A percentile compares a stretch with the other conserved stretches of the same genome.
Evolutionary conservation across 805 yeast species (phyloP).

Genomic region (Wickerhamomyces rabaulensis): DNA sequence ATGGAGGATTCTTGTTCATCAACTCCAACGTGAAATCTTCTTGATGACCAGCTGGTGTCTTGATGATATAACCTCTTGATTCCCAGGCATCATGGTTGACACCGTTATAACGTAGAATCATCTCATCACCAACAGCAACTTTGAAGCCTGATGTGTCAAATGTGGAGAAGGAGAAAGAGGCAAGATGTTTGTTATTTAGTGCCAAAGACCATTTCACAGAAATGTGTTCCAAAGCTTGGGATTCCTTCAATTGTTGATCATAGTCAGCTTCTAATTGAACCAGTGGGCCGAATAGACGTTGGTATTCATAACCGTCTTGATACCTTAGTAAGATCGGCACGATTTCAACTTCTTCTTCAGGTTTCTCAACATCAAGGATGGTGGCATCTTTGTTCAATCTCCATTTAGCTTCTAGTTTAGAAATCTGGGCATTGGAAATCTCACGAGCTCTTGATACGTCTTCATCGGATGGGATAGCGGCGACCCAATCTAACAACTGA

Average conservation of each 20-base stretch:
- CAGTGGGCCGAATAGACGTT: slow-evolving; percentile 77
- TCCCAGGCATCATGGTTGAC: slow-evolving; percentile 61
- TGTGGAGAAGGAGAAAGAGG: slow-evolving; percentile 62
- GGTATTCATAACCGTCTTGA: slow-evolving; percentile 80
- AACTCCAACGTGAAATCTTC: slow-evolving; percentile 74
- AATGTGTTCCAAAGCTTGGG: slow-evolving; percentile 70
- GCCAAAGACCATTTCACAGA: slow-evolving; percentile 71
- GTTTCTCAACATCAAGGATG: slow-evolving; percentile 55
- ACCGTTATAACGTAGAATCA: slow-evolving; percentile 61
- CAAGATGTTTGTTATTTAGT: slow-evolving; percentile 58
- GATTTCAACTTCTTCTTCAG: slow-evolving; percentile 52
- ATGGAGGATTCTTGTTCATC: slow-evolving; percentile 47
- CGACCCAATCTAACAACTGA: slow-evolving; percentile 77
- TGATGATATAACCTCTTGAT: slow-evolving; percentile 63
- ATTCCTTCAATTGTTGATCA: slow-evolving; percentile 68
- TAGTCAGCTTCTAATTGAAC: slow-evolving; percentile 78
- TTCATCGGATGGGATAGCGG: slow-evolving; percentile 61
- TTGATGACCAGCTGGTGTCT: slow-evolving; percentile 59
- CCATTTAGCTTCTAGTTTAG: slow-evolving; percentile 79
- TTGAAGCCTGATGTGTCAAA: slow-evolving; percentile 60
- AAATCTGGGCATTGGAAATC: slow-evolving; percentile 60
- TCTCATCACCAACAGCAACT: slow-evolving; percentile 82
- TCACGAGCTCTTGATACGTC: slow-evolving; percentile 49
- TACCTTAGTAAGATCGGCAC: slow-evolving; percentile 73
- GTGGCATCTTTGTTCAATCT: slow-evolving; percentile 65